Conservation (phyloP, 2,329 filamentous ascomycete species). For the Chaetomium strumarium region DNA sequence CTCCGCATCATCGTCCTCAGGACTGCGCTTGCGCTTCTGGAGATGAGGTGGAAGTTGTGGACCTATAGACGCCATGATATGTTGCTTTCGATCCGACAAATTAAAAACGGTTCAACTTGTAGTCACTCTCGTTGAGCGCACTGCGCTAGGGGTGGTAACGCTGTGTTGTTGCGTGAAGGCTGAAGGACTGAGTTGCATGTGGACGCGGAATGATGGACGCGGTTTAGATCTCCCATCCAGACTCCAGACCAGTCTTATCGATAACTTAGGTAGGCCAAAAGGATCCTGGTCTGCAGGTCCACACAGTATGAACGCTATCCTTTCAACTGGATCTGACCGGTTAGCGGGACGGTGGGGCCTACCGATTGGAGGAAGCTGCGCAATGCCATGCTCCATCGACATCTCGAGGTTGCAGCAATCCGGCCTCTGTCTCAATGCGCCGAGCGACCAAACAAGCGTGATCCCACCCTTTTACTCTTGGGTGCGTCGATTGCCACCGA, state of each 20-base stretch:
- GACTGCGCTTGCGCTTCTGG: slow-evolving; percentile 54
- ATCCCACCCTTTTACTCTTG: background rate
- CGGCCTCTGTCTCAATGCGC: background rate
- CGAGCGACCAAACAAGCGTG: background rate
- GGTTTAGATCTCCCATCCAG: no score
- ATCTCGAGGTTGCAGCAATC: background rate
- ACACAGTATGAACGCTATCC: no score
- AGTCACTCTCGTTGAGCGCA: no score
- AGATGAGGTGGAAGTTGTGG: slow-evolving; percentile 65
- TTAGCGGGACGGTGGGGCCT: no score
- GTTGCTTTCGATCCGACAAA: background rate
- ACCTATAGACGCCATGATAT: slow-evolving; percentile 61
- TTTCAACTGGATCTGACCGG: no score
- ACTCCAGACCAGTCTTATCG: background rate
- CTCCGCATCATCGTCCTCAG: slow-evolving; percentile 34
- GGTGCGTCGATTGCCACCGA: no score
- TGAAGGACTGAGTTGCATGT: background rate
- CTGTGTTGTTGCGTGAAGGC: no score
- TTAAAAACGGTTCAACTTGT: background rate
- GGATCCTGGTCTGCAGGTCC: no score
- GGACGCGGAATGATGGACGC: background rate
- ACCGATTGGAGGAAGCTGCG: no score
- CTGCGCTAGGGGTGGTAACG: no score
- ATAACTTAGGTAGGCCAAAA: no score
- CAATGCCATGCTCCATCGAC: no score